Conservation (phyloP, 768 basidiomycete genomes). For the Lactarius evosmus region DNA sequence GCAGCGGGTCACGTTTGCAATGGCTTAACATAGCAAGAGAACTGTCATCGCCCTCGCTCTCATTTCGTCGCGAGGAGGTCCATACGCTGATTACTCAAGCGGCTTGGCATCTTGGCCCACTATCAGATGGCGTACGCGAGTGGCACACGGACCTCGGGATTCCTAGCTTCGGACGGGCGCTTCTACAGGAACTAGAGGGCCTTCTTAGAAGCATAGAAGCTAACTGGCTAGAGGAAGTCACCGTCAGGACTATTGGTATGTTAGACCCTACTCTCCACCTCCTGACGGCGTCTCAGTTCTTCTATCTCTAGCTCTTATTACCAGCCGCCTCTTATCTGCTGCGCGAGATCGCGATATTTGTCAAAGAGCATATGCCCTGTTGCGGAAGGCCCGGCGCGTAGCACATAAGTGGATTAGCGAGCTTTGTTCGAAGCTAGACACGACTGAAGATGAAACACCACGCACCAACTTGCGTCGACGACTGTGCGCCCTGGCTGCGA, state of each 20-base stretch:
- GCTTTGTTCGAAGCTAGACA: background rate
- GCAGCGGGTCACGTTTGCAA: slow-evolving; percentile 44
- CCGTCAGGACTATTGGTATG: background rate
- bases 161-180: slow-evolving; percentile 35
- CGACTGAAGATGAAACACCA: background rate
- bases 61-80: slow-evolving; percentile 40
- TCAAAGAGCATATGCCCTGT: background rate
- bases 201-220: slow-evolving; percentile 37
- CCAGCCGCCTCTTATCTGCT: slow-evolving; percentile 1
- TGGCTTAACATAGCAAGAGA: slow-evolving; percentile 36
- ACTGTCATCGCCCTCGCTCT: slow-evolving; percentile 39
- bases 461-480: background rate
- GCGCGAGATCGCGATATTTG: background rate
- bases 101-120: slow-evolving; percentile 41
- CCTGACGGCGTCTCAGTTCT: no score
- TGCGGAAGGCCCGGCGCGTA: slow-evolving; percentile 6
- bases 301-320: background rate
- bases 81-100: slow-evolving; percentile 45
- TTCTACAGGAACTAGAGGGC: slow-evolving; percentile 39
- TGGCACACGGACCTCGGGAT: slow-evolving; percentile 42
- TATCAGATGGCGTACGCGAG: slow-evolving; percentile 20
- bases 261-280: no score
- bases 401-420: slow-evolving; percentile 3
- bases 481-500: slow-evolving; percentile 5
- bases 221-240: slow-evolving; percentile 38